Evolutionary conservation across 257 asterid genomes (phyloP), one percentile per base, ranked within the genome.

Genomic region (Solanum acaule): DNA sequence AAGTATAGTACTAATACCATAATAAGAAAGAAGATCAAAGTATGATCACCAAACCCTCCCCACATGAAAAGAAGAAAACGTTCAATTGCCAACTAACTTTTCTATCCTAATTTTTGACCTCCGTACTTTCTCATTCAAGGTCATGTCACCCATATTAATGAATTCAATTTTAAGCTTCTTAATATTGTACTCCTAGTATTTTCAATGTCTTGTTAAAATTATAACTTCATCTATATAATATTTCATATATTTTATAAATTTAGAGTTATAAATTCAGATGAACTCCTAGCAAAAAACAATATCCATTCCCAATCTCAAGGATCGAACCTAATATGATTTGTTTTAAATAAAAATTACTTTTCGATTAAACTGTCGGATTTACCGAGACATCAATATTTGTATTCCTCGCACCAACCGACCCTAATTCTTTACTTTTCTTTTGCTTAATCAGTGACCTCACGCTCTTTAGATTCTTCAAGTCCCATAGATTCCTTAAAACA

Each of bases 351-450:
- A 56, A 56, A 52, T 0, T 20, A 11, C 1, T 65, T 65, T 1
- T 12, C 4, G 0, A 1, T 11, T 4, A 25, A n/a, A 63, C 14
- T 10, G 3, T 63, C 0, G 0, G 0, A 65, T 25, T 6, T 52
- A 52, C 0, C 9, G 8, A 6, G 0, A 16, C 4, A 52, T 1
- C 10, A 52, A 52, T 52, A 52, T 16, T 52, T 52, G 8, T 52
- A 52, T 52, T 52, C 9, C 22, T 52, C 23, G 20, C 9, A 52
- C 3, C 8, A 6, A 52, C 22, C 4, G 23, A 2, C 1, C 22
- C 34, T 12, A 65, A 25, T 5, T 65, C 34, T 11, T 6, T 6
- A 68, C 76, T 33, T 2, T 71, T 12, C 78, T 16, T 42, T 42
- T 42, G 46, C 46, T 42, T 10, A 7, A 12, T 40, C 61, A 40